These are phyloP conservation scores for Punica granatum DNA, from an alignment of 345 rosid genomes.

Conservation along the genomic window DNA sequence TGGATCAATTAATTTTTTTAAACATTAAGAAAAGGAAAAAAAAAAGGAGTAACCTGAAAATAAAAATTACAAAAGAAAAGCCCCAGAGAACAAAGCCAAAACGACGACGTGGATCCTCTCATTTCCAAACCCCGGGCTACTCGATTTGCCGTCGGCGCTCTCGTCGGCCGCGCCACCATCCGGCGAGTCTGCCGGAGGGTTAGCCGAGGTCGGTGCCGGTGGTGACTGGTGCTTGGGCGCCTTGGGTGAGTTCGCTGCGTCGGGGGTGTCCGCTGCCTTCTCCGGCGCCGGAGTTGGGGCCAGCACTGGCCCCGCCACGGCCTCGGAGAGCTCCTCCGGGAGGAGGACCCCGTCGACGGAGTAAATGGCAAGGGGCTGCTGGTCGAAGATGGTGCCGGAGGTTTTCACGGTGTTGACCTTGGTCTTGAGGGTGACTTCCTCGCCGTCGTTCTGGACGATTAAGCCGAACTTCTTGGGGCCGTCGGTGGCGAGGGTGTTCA, in stretches of 20 bases:
- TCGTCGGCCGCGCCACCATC: conserved; percentile 1
- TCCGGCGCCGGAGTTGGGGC: conserved; percentile 73
- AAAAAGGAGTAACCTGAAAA: not conserved
- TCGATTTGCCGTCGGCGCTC: conserved; percentile 1
- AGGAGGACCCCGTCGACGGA: conserved; percentile 59
- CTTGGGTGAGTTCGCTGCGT: no score
- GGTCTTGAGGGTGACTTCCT: conserved; percentile 63
- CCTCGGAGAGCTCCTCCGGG: conserved; percentile 74
- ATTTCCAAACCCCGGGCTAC: not conserved
- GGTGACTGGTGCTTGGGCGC: conserved; percentile 9
- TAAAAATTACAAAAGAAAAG: not conserved
- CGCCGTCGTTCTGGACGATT: conserved; percentile 80
- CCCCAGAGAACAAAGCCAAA: not conserved
- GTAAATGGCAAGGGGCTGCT: conserved; percentile 74
- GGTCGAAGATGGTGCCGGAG: conserved; percentile 59
- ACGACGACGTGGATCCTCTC: conserved; percentile 1
- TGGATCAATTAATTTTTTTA: no score
- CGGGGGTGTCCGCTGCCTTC: conserved; percentile 51
- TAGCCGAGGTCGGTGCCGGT: conserved; percentile 5
- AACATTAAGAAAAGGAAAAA: not conserved
- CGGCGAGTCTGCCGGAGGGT: conserved; percentile 5
- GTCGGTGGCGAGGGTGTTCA: conserved; percentile 90
- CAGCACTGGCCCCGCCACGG: conserved; percentile 52
- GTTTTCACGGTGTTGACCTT: conserved; percentile 60
- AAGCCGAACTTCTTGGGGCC: conserved; percentile 73